phyloP scores from a whole-genome alignment of 2,329 filamentous ascomycete species.

The Alternaria atra region DNA sequence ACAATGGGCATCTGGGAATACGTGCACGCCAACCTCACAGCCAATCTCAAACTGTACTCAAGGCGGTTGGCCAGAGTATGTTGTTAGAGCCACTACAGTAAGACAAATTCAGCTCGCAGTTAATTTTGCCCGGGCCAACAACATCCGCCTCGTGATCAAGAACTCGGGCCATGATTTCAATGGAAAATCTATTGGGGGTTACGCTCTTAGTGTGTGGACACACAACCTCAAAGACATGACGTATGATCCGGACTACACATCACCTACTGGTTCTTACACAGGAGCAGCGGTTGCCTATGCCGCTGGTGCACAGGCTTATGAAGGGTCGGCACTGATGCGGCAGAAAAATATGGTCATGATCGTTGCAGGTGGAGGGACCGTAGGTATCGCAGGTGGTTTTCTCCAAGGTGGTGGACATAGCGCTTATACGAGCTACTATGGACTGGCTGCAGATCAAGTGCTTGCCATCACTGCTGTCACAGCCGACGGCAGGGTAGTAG shows the following conservation, averaged over 20 bases:
- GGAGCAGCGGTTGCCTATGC: slow-evolving; percentile 59
- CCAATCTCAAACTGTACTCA: slow-evolving; percentile 36
- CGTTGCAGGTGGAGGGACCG: slow-evolving; percentile 62
- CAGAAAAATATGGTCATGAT: slow-evolving; percentile 58
- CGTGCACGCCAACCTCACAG: slow-evolving; percentile 51
- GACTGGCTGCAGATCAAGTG: slow-evolving; percentile 40
- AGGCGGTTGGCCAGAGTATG: slow-evolving; percentile 38
- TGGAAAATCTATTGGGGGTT: slow-evolving; percentile 22
- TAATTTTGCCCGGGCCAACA: slow-evolving; percentile 43
- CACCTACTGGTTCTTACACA: slow-evolving; percentile 18
- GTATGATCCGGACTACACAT: slow-evolving; percentile 28
- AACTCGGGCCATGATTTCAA: slow-evolving; percentile 44
- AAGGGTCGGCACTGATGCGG: slow-evolving; percentile 58
- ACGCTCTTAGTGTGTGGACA: slow-evolving; percentile 25
- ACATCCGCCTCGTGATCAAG: slow-evolving; percentile 44
- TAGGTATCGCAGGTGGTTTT: slow-evolving; percentile 56
- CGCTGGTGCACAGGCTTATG: slow-evolving; percentile 60
- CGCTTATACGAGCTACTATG: slow-evolving; percentile 54
- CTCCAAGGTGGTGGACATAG: slow-evolving; percentile 50
- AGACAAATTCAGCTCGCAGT: slow-evolving; percentile 38
- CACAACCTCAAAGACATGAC: slow-evolving; percentile 29
- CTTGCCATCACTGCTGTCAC: slow-evolving; percentile 38
- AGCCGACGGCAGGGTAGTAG: slow-evolving; percentile 37
- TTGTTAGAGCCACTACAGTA: slow-evolving; percentile 33
- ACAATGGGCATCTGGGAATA: slow-evolving; percentile 35